Percentiles rank a stretch among this genome's conserved stretches.
Conservation (phyloP, 2,329 filamentous ascomycete genomes). For the Hypocreales sp. region DNA sequence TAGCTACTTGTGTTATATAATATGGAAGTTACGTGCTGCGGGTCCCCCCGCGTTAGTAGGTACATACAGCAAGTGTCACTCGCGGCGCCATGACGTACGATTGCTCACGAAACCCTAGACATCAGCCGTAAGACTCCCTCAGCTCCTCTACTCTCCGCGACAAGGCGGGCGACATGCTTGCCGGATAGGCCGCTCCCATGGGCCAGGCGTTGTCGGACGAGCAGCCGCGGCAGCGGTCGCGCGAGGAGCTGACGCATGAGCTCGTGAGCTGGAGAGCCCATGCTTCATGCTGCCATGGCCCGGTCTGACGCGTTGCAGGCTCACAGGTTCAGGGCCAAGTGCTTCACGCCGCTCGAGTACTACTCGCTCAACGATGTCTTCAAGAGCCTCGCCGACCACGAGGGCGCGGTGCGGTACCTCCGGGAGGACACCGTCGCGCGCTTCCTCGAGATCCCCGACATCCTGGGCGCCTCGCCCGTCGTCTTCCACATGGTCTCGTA, state of each 20-base stretch:
- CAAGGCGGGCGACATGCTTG: conserved; percentile 9
- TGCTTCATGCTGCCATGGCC: not conserved
- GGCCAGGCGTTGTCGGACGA: conserved; percentile 35
- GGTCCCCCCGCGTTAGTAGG: no score
- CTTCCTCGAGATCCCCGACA: conserved; percentile 60
- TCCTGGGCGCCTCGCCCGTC: conserved; percentile 49
- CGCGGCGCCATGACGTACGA: no score
- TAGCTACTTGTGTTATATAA: no score
- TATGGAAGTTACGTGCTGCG: no score
- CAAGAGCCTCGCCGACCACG: conserved; percentile 48
- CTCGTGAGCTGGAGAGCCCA: conserved; percentile 23
- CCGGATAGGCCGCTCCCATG: conserved; percentile 19
- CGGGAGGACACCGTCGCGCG: conserved; percentile 53
- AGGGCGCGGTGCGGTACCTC: conserved; percentile 47
- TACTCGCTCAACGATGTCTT: conserved; percentile 65
- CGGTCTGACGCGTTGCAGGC: conserved; percentile 28
- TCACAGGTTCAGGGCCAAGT: conserved; percentile 49
- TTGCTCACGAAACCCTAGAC: no score
- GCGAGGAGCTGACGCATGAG: conserved; percentile 33
- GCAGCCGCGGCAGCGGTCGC: conserved; percentile 26
- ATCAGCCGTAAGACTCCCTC: no score
- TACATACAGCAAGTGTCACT: no score
- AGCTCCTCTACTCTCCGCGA: no score
- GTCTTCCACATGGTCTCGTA: conserved; percentile 59
- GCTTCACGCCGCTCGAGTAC: conserved; percentile 55